Base-by-base conservation (phyloP, 495 filamentous ascomycete species). In the Penicillium paxilli region DNA sequence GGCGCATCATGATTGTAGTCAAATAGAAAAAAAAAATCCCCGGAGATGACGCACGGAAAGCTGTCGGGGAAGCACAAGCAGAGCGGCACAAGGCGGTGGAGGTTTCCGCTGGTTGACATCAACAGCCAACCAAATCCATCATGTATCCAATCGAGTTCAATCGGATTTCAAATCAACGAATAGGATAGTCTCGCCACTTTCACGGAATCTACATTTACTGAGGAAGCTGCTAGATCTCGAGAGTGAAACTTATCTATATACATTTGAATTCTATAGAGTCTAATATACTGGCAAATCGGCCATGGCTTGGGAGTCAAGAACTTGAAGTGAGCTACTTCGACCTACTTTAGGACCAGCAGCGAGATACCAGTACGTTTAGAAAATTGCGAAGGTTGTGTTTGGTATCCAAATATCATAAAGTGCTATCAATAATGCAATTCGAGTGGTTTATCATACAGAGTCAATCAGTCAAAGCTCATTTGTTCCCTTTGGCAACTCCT, bases 401-500 rank as follows among this genome's bases (percentile, higher is more conserved):
- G n/a, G 8, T 14, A 16, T 19, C 17, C 35, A 38, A 38, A 16
- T 38, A 38, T 38, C 35, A 38, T 38, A 5, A 16, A 16, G 14
- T 38, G 17, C 8, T n/a, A 38, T 16, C 35, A 19, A 16, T 16
- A 16, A 7, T n/a, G n/a, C 7, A 38, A 7, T 16, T 5, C 35
- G 35, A 16, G 7, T 16, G 16, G n/a, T 16, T 4, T 38, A 38
- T 38, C 16, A 38, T 19, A 19, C 35, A 38, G 17, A 38, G 14
- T n/a, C 16, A 16, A 38, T 38, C n/a, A 16, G 16, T 10, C 30
- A 32, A 33, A 37, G 21, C 7, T 54, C 21, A 74, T 52, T 69
- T 73, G 54, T 67, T 72, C 17, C 67, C 68, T 54, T 78, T 79
- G 2, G 80, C 83, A 42, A 87, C 80, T 49, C 77, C 79, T 57